Evolutionary conservation across 116 monocot genomes (phyloP).

Genomic region (Dioscorea cayenensis): DNA sequence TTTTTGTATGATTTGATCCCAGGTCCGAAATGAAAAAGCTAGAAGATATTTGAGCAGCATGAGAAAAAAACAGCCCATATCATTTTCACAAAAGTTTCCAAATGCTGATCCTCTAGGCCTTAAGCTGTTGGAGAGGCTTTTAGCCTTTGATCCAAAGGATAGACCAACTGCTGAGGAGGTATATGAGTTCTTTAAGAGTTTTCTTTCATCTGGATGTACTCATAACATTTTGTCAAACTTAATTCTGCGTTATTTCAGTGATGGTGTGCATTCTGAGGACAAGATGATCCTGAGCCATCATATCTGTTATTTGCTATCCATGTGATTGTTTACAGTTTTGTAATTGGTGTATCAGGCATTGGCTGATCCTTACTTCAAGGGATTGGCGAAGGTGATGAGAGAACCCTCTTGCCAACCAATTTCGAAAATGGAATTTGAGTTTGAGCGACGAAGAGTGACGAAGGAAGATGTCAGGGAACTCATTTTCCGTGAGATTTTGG

Average conservation of each 20-base stretch:
- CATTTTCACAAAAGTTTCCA: slow-evolving; percentile 82
- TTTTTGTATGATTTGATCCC: neutral
- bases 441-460: slow-evolving; percentile 72
- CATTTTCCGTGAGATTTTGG: slow-evolving; percentile 81
- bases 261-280: too few species aligned
- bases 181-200: too few species aligned
- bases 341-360: slow-evolving; percentile 26
- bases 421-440: slow-evolving; percentile 89
- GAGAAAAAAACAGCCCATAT: slow-evolving; percentile 74
- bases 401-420: slow-evolving; percentile 86
- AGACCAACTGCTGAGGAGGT: slow-evolving; percentile 87
- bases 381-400: slow-evolving; percentile 75
- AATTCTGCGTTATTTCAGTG: too few species aligned
- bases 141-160: slow-evolving; percentile 96
- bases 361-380: slow-evolving; percentile 85
- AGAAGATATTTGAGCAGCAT: slow-evolving; percentile 84
- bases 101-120: slow-evolving; percentile 85
- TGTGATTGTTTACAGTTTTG: too few species aligned
- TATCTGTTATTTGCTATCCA: too few species aligned
- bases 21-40: slow-evolving; percentile 96
- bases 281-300: too few species aligned
- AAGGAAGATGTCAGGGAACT: slow-evolving; percentile 85
- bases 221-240: too few species aligned
- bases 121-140: slow-evolving; percentile 71
- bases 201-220: too few species aligned